Evolutionary conservation across 1,139 yeast genomes (phyloP), one percentile per base, ranked within the genome.

Genomic region (Pichia sp.): DNA sequence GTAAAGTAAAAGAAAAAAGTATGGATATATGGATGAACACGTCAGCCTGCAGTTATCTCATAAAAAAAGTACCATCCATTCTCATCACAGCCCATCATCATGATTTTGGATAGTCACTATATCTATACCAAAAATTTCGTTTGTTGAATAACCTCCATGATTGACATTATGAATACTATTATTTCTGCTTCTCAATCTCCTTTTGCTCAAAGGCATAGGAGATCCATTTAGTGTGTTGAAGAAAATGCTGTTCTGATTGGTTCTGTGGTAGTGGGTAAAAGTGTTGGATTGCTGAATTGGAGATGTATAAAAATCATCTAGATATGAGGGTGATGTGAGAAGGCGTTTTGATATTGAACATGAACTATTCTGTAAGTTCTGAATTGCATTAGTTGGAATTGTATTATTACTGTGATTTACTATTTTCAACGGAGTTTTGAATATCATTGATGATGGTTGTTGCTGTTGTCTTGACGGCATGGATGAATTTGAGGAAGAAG

Each of bases 251-350:
- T 24, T 23, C n/a, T 15, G 25, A 23, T 24, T 20, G 11, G 26
- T n/a, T 3, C 16, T 30, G 20, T 30, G n/a, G 4, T 16, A n/a
- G 20, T 32, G 36, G 13, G 20, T 22, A 6, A 5, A 20, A 13
- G 5, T 39, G 18, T n/a, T 27, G 15, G 43, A 22, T 27, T 39
- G 35, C 16, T n/a, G n/a, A n/a, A 55, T 51, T 30, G 87, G 86
- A 24, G 84, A 78, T 45, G 78, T 76, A 58, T 80, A 80, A 58
- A 81, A 81, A 56, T 81, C 87, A 54, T 82, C 87, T 53, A 80
- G 68, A 57, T 78, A 79, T 7, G 81, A 74, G 23, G 87, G 87
- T 22, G 85, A 79, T 57, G 79, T 74, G 82, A 64, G 61, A 11
- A 57, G 44, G 43, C 53, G 59, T 44, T 54, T 56, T 5, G 37